Evolutionary conservation across 208 protist species (phyloP).

Genomic region (Trypanosoma platydactyli): DNA sequence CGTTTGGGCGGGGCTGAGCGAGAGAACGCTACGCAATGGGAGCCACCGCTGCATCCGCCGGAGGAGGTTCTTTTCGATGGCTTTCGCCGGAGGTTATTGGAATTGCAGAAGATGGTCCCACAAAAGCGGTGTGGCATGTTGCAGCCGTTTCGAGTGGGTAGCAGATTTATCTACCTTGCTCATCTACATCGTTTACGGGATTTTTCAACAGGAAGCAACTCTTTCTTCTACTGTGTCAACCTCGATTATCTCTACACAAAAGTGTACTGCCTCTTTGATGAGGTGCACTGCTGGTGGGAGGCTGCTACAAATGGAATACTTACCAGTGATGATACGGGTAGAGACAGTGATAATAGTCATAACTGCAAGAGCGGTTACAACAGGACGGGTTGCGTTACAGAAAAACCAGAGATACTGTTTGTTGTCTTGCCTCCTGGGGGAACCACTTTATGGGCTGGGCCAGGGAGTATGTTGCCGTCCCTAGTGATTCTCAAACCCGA

Average conservation of each 20-base stretch:
- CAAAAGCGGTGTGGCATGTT: too few relatives aligned
- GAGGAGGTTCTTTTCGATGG: conserved; percentile 14
- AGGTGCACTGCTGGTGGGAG: conserved; percentile 10
- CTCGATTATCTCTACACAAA: conserved; percentile 17
- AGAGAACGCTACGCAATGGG: background rate
- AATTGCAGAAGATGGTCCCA: too few relatives aligned
- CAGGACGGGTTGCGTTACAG: background rate
- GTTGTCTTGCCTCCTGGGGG: conserved; percentile 24
- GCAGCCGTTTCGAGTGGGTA: too few relatives aligned
- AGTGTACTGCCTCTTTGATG: conserved; percentile 4
- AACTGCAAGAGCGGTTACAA: background rate
- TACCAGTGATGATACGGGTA: too few relatives aligned
- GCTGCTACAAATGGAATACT: background rate
- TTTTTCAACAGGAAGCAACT: too few relatives aligned
- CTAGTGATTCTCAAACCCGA: conserved; percentile 1
- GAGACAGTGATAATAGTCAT: too few relatives aligned
- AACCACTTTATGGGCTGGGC: background rate
- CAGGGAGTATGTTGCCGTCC: conserved; percentile 25
- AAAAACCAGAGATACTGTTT: conserved; percentile 17
- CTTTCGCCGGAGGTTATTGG: conserved; percentile 10
- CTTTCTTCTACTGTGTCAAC: conserved; percentile 14
- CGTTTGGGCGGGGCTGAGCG: background rate
- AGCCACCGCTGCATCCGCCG: background rate
- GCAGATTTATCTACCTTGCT: too few relatives aligned
- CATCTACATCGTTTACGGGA: too few relatives aligned